These are phyloP conservation scores for Sphaceloma murrayae DNA, from an alignment of 2,329 filamentous ascomycete species.

Conservation along the genomic window DNA sequence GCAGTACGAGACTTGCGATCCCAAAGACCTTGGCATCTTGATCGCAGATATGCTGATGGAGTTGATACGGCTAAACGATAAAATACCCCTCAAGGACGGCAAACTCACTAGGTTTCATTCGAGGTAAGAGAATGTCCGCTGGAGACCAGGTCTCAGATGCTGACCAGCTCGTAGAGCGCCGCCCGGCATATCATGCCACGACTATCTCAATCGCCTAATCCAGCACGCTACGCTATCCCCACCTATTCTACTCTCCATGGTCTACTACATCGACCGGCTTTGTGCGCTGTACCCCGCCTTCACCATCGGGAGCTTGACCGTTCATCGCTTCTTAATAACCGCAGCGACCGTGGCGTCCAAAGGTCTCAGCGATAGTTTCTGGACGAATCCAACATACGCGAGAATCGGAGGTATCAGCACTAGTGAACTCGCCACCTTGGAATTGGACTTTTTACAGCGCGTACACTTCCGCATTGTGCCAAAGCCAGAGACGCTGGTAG, in stretches of 20 bases:
- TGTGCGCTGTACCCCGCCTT: slow-evolving; percentile 90
- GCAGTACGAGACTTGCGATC: slow-evolving; percentile 70
- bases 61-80: slow-evolving; percentile 86
- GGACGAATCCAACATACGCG: slow-evolving; percentile 96
- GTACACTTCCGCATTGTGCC: slow-evolving; percentile 97
- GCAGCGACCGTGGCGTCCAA: slow-evolving; percentile 93
- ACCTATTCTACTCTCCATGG: slow-evolving; percentile 93
- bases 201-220: slow-evolving; percentile 86
- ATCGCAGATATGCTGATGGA: slow-evolving; percentile 95
- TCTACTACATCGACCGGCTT: slow-evolving; percentile 94
- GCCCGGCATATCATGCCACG: slow-evolving; percentile 85
- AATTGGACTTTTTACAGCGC: slow-evolving; percentile 84
- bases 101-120: slow-evolving; percentile 92
- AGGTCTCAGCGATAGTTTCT: slow-evolving; percentile 91
- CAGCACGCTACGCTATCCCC: slow-evolving; percentile 89
- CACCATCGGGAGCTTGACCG: slow-evolving; percentile 90
- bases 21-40: slow-evolving; percentile 78
- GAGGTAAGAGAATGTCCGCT: no score
- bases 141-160: slow-evolving; percentile 26
- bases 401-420: slow-evolving; percentile 86
- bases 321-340: slow-evolving; percentile 94
- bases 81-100: slow-evolving; percentile 71
- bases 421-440: slow-evolving; percentile 78
- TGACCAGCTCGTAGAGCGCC: slow-evolving; percentile 47
- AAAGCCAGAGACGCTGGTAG: slow-evolving; percentile 82